Evolutionary conservation across 2,329 filamentous ascomycete genomes (phyloP).

Genomic region (Colletotrichum spaethianum): DNA sequence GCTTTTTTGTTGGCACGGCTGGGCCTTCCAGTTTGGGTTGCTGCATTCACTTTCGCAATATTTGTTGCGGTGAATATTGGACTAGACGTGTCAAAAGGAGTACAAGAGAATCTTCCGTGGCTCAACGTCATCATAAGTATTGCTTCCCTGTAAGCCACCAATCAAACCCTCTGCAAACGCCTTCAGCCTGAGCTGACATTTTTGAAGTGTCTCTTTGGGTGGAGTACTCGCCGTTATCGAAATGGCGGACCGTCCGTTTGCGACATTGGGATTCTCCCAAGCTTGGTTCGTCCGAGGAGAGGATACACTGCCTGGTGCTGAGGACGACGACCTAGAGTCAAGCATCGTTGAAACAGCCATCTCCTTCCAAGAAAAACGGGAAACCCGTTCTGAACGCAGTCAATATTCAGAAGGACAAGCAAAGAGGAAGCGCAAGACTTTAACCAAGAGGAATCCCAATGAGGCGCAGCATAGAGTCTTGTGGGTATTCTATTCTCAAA

Average conservation of each 20-base stretch:
- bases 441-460: constrained; percentile 18
- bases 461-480: not conserved
- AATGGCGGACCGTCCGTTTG: constrained; percentile 35
- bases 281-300: constrained; percentile 24
- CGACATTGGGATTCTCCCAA: constrained; percentile 31
- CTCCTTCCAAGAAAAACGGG: not conserved
- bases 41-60: constrained; percentile 30
- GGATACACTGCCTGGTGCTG: not conserved
- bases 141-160: constrained; percentile 20
- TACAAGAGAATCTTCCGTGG: constrained; percentile 28
- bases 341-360: not conserved
- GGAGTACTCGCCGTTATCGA: constrained; percentile 31
- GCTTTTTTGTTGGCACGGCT: constrained; percentile 28
- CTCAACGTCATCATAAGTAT: constrained; percentile 36
- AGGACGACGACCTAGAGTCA: constrained; percentile 10
- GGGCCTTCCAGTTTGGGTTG: constrained; percentile 31
- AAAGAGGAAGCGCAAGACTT: constrained; percentile 18
- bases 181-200: not conserved
- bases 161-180: fast-evolving
- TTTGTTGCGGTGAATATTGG: constrained; percentile 35
- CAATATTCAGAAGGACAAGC: not conserved
- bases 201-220: not conserved
- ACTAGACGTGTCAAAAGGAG: constrained; percentile 29
- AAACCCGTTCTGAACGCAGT: too few relatives aligned
- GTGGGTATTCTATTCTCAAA: not conserved